Evolutionary conservation across 2,329 filamentous ascomycete genomes (phyloP).

Genomic region (Apiospora malaysiana): DNA sequence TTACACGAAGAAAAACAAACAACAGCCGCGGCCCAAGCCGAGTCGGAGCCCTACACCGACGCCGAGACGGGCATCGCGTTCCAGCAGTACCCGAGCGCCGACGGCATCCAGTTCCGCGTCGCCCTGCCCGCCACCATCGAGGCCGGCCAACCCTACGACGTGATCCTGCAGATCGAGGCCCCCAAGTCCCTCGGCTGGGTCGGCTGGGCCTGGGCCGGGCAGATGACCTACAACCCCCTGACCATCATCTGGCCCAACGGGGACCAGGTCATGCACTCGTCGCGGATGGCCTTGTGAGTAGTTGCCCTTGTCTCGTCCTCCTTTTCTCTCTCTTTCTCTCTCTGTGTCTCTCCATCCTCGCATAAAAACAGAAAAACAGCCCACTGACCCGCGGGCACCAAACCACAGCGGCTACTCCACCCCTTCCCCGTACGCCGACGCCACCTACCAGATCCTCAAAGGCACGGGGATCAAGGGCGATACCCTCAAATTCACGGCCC

Average conservation of each 20-base stretch:
- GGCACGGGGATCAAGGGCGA: slow-evolving; percentile 42
- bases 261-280: slow-evolving; percentile 43
- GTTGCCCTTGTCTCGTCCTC: too few relatives aligned
- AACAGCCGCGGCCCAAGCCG: slow-evolving; percentile 34
- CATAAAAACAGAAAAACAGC: neutral
- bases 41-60: slow-evolving; percentile 43
- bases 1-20: neutral
- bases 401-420: slow-evolving; percentile 42
- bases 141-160: slow-evolving; percentile 42
- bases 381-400: neutral
- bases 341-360: slow-evolving; percentile 13
- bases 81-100: slow-evolving; percentile 46
- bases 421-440: slow-evolving; percentile 39
- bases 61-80: slow-evolving; percentile 50
- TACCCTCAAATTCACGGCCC: slow-evolving; percentile 43
- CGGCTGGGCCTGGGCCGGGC: slow-evolving; percentile 48
- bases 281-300: slow-evolving; percentile 46
- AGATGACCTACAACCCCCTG: slow-evolving; percentile 49
- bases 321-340: too few relatives aligned
- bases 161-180: slow-evolving; percentile 45
- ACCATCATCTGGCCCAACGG: slow-evolving; percentile 48
- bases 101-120: slow-evolving; percentile 38
- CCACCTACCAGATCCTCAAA: slow-evolving; percentile 42
- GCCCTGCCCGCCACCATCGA: slow-evolving; percentile 42
- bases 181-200: slow-evolving; percentile 46